Evolutionary conservation across 768 basidiomycete species (phyloP).

Genomic region (Tubosaeta sp.): DNA sequence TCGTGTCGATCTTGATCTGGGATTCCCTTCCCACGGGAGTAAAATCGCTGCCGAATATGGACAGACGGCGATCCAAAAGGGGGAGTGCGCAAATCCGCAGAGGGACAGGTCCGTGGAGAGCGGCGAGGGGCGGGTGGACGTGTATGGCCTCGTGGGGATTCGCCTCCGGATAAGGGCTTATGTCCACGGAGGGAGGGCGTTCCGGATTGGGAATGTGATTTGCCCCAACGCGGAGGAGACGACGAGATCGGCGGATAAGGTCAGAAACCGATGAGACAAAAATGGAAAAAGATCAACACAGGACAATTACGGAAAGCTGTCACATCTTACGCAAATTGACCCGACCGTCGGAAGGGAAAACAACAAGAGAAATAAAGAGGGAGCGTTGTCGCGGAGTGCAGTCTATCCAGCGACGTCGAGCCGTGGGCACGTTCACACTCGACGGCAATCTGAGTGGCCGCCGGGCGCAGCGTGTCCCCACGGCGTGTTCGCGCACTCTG

Average conservation of each 20-base stretch:
- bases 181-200: constrained; percentile 25
- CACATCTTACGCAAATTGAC: neutral
- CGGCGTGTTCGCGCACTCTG: neutral
- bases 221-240: constrained; percentile 23
- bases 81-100: too few species aligned
- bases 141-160: constrained; percentile 14
- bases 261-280: constrained; percentile 18
- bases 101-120: constrained; percentile 19
- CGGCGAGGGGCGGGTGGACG: constrained; percentile 10
- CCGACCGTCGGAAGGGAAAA: constrained; percentile 1
- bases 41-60: neutral
- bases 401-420: too few species aligned
- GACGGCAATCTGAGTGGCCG: neutral
- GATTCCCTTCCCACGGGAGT: constrained; percentile 39
- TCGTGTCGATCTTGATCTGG: constrained; percentile 61
- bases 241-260: constrained; percentile 36
- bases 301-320: constrained; percentile 15
- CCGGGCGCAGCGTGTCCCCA: neutral
- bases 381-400: neutral
- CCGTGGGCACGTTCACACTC: too few species aligned
- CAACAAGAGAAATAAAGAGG: too few species aligned
- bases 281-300: constrained; percentile 32
- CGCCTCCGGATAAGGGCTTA: constrained; percentile 17
- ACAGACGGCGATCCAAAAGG: constrained; percentile 25
- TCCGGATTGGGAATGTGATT: constrained; percentile 21